A percentile compares a stretch with the other conserved stretches of the same genome.
Conservation (phyloP, 129 eudicot genomes). For the sunflower (Helianthus annuus) region HanXRQr2.0-SUNRISE NC_035445.2:99977557-99978056, state of each 20-base stretch:
- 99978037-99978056: conserved; percentile 61
- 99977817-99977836: conserved; percentile 56
- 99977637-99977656: conserved; percentile 81
- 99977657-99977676: conserved; percentile 63
- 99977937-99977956: conserved; percentile 81
- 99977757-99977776: conserved; percentile 21
- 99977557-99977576: conserved; percentile 90
- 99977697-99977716: conserved; percentile 65
- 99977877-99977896: conserved; percentile 65
- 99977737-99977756: conserved; percentile 22
- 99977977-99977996: conserved; percentile 88
- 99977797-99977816: conserved; percentile 66
- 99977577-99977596: conserved; percentile 81
- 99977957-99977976: conserved; percentile 89
- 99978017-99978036: conserved; percentile 48
- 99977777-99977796: conserved; percentile 57
- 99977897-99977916: conserved; percentile 51
- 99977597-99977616: conserved; percentile 76
- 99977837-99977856: conserved; percentile 67
- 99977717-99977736: conserved; percentile 53
- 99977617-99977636: conserved; percentile 67
- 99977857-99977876: conserved; percentile 75
- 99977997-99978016: conserved; percentile 48
- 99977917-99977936: conserved; percentile 34
- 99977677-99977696: conserved; percentile 80